A percentile compares a stretch with the other conserved stretches of the same genome.
These are phyloP conservation scores for Fusarium cicatricum DNA, from an alignment of 2,329 filamentous ascomycete genomes.

Conservation along the genomic window DNA sequence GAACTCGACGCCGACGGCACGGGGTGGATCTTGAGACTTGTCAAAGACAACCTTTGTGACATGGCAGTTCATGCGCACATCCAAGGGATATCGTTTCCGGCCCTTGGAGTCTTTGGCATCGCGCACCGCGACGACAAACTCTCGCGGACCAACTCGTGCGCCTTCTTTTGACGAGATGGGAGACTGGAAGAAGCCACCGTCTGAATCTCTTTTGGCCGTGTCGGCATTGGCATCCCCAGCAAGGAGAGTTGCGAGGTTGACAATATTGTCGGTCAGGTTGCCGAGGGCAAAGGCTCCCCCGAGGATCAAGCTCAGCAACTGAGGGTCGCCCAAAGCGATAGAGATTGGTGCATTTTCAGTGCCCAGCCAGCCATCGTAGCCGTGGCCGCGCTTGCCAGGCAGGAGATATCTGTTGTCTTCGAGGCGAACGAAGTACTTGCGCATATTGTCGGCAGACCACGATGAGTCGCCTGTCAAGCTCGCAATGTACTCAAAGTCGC, in stretches of 20 bases:
- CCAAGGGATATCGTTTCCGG: constrained; percentile 62
- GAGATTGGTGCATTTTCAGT: constrained; percentile 60
- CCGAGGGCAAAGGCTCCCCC: constrained; percentile 41
- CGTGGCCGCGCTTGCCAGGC: constrained; percentile 57
- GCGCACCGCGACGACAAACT: constrained; percentile 53
- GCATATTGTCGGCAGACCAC: constrained; percentile 65
- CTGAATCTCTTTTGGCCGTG: constrained; percentile 53
- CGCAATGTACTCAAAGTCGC: constrained; percentile 62
- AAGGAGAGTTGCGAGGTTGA: constrained; percentile 49
- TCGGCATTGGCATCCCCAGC: constrained; percentile 62
- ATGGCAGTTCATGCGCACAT: constrained; percentile 58
- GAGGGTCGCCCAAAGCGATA: constrained; percentile 59
- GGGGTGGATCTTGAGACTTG: constrained; percentile 42
- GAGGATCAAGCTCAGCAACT: constrained; percentile 56
- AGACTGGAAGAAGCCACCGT: constrained; percentile 53
- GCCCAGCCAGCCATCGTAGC: constrained; percentile 64
- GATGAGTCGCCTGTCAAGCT: constrained; percentile 62
- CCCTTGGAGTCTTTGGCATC: constrained; percentile 51
- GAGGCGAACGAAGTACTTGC: constrained; percentile 61
- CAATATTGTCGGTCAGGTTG: constrained; percentile 40
- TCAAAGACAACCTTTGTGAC: constrained; percentile 53
- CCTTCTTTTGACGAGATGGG: constrained; percentile 54
- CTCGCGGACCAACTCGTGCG: constrained; percentile 57
- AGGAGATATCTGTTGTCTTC: constrained; percentile 63
- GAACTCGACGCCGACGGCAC: constrained; percentile 59